Evolutionary conservation across 2,329 filamentous ascomycete genomes (phyloP).

Genomic region (Phialophora tarda): DNA sequence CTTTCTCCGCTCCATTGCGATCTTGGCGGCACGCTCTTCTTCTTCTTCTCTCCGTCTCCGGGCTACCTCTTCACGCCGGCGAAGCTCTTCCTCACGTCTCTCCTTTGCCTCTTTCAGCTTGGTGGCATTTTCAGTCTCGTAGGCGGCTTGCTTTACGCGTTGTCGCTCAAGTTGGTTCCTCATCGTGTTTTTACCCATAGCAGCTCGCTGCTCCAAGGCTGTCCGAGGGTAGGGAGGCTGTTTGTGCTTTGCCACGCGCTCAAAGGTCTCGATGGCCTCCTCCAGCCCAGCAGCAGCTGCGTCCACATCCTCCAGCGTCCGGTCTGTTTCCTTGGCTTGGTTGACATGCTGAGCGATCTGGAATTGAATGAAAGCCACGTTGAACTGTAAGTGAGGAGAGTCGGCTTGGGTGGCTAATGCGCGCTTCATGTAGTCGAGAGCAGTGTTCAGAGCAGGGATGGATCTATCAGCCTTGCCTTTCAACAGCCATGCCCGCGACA

Average conservation of each 20-base stretch:
- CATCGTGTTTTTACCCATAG: conserved; percentile 96
- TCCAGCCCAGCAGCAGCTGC: conserved; percentile 80
- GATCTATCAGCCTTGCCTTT: conserved; percentile 74
- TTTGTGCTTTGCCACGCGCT: conserved; percentile 64
- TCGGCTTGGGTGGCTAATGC: conserved; percentile 79
- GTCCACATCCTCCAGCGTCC: conserved; percentile 79
- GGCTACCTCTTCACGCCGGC: conserved; percentile 76
- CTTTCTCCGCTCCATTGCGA: conserved; percentile 82
- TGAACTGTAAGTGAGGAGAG: conserved; percentile 92
- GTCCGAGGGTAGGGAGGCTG: conserved; percentile 84
- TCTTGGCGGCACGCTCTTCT: conserved; percentile 75
- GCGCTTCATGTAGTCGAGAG: conserved; percentile 66
- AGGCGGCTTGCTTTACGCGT: conserved; percentile 82
- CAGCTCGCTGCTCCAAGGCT: conserved; percentile 91
- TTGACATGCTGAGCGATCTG: conserved; percentile 85
- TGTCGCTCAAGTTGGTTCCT: conserved; percentile 87
- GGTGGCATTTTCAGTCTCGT: conserved; percentile 89
- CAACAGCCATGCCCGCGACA: conserved; percentile 85
- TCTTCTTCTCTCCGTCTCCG: conserved; percentile 71
- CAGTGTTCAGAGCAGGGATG: conserved; percentile 66
- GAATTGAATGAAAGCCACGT: conserved; percentile 96
- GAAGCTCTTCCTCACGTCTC: conserved; percentile 78
- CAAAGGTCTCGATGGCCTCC: conserved; percentile 76
- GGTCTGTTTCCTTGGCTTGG: conserved; percentile 73
- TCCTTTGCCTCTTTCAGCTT: conserved; percentile 82